Base-by-base conservation (phyloP, 1,284 basidiomycete genomes). In the Exsudoporus floridanus region DNA sequence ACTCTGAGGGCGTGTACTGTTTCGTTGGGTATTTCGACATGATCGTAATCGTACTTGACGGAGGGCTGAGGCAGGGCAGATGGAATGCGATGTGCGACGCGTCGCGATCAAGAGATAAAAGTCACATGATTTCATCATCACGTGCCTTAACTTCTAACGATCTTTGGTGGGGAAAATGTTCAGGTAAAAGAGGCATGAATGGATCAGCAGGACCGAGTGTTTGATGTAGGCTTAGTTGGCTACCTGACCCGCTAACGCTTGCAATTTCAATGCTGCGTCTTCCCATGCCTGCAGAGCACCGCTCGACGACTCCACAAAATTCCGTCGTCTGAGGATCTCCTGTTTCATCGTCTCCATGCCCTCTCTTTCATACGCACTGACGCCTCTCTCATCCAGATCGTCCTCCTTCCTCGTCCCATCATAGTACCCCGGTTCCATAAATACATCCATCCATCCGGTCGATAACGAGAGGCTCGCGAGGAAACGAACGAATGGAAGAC, bases 401-500 rank as follows among this genome's bases (percentile, higher is more conserved):
- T 55, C 60, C 1, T 38, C 47, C 4, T 23, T 36, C 39, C 55
- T 47, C 31, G 52, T 46, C n/a, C 62, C 64, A 5, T 64, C 64
- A 23, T 66, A 66, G 47, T 40, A 56, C 10, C 41, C 64, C 0
- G 62, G 55, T 12, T 21, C 49, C 42, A 43, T 42, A 40, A 67
- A 55, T 5, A 19, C 1, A n/a, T 41, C 43, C 50, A 66, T 42
- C 47, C 39, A 46, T 16, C 54, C 62, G 2, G 45, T 52, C 38
- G 55, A 53, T 1, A 53, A 12, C 8, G 64, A 54, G 12, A 41
- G 19, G 5, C 34, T 28, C 6, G 62, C 60, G 4, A 65, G 5
- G 0, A 40, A 33, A 13, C 35, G 19, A 7, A 44, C 56, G 19
- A 64, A 58, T 5, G 64, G 63, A 7, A 70, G 61, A 5, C 70